Conservation (phyloP, 2,329 filamentous ascomycete species). For the Aspergillus neotritici region DNA sequence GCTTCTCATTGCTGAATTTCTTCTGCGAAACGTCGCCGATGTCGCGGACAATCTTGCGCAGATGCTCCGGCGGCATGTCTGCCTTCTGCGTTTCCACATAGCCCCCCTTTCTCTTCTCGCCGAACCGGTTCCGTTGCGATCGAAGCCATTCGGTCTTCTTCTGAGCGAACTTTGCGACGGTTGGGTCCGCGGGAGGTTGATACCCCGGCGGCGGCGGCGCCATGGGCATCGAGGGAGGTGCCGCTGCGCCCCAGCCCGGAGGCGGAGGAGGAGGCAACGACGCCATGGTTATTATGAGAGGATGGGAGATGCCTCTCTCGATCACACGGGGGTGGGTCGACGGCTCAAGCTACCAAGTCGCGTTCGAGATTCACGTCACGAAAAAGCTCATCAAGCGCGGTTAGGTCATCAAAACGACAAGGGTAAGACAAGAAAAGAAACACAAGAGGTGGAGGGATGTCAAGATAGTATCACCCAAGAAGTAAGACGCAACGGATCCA, state of each 20-base stretch:
- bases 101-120: conserved; percentile 92
- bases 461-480: conserved; percentile 14
- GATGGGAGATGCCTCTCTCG: conserved; percentile 17
- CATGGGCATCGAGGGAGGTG: conserved; percentile 48
- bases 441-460: conserved; percentile 5
- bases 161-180: conserved; percentile 89
- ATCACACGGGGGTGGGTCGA: conserved; percentile 18
- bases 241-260: conserved; percentile 56
- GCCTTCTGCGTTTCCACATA: conserved; percentile 98
- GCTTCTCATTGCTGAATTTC: conserved; percentile 97
- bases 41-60: conserved; percentile 96
- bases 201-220: conserved; percentile 82
- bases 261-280: conserved; percentile 62
- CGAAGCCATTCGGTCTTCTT: conserved; percentile 99
- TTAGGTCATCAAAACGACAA: conserved; percentile 11
- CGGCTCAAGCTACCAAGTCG: conserved; percentile 24
- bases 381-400: conserved; percentile 19
- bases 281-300: conserved; percentile 45
- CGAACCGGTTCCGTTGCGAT: conserved; percentile 83
- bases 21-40: conserved; percentile 99
- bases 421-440: conserved; percentile 1
- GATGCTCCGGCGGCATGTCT: conserved; percentile 96
- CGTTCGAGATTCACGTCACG: conserved; percentile 26
- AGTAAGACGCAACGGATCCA: conserved; percentile 9
- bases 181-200: conserved; percentile 71